Percentiles rank a stretch among this genome's conserved stretches.
Evolutionary conservation across 495 filamentous ascomycete genomes (phyloP).

Genomic region (Halenospora varia): DNA sequence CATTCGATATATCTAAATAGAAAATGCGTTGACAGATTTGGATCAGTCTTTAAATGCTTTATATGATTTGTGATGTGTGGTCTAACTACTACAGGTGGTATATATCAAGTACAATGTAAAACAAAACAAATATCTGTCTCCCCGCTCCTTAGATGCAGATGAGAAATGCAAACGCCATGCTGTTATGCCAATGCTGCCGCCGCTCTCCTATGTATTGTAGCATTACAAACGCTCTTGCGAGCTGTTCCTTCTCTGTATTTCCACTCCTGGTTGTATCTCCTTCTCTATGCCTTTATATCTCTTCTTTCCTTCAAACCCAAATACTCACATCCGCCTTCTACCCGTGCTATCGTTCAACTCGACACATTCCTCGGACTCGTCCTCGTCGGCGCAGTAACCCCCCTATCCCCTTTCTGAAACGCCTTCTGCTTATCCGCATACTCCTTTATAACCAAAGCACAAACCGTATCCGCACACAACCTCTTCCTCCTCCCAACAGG

Average conservation of each 20-base stretch:
- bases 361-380: conserved; percentile 26
- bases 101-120: too few relatives aligned
- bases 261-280: neutral
- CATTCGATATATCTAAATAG: too few relatives aligned
- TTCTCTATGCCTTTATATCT: neutral
- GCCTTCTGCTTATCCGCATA: conserved; percentile 63
- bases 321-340: too few relatives aligned
- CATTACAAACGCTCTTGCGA: neutral
- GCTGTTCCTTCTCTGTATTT: conserved; percentile 7
- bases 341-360: too few relatives aligned
- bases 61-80: too few relatives aligned
- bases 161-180: neutral
- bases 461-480: conserved; percentile 81
- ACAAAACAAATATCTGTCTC: too few relatives aligned
- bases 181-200: neutral
- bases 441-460: conserved; percentile 75
- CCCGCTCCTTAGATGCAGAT: too few relatives aligned
- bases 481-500: conserved; percentile 67
- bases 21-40: too few relatives aligned
- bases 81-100: too few relatives aligned
- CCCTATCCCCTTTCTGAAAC: conserved; percentile 35
- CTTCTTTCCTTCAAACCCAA: too few relatives aligned
- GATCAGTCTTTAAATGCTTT: too few relatives aligned
- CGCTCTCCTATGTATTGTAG: neutral
- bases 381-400: conserved; percentile 8